Evolutionary conservation across 192 early-diverging fungal species (phyloP).

Genomic region (Coemansia asiatica): DNA sequence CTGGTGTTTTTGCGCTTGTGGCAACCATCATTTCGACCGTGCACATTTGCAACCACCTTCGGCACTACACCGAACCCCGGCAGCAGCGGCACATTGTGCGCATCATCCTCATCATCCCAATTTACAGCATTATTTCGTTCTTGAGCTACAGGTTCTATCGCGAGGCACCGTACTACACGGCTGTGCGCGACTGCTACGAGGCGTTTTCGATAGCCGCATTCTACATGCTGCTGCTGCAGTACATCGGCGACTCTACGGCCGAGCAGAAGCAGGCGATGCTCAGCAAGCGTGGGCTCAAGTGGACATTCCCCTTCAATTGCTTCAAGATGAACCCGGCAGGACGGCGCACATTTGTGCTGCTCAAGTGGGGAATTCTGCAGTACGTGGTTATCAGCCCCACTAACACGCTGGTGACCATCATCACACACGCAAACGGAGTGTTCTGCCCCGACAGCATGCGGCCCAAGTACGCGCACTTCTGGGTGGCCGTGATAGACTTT

Average conservation of each 20-base stretch:
- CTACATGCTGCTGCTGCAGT: slow-evolving; percentile 69
- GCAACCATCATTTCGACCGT: slow-evolving; percentile 56
- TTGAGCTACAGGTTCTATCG: slow-evolving; percentile 71
- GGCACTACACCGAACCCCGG: slow-evolving; percentile 62
- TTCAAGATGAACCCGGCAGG: slow-evolving; percentile 59
- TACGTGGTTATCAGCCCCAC: slow-evolving; percentile 67
- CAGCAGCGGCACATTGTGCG: slow-evolving; percentile 79
- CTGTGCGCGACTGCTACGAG: slow-evolving; percentile 74
- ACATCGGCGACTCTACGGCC: slow-evolving; percentile 59
- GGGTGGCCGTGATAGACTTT: slow-evolving; percentile 64
- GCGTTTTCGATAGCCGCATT: slow-evolving; percentile 72
- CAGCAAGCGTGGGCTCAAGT: slow-evolving; percentile 51
- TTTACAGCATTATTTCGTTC: slow-evolving; percentile 69
- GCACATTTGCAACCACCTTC: slow-evolving; percentile 57
- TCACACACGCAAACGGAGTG: slow-evolving; percentile 60
- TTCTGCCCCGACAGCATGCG: slow-evolving; percentile 65
- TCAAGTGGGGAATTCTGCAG: slow-evolving; percentile 70
- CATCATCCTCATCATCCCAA: slow-evolving; percentile 71
- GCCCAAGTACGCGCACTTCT: slow-evolving; percentile 66
- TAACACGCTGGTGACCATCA: slow-evolving; percentile 61
- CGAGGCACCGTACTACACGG: slow-evolving; percentile 66
- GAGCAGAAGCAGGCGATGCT: slow-evolving; percentile 53
- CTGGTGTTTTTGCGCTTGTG: slow-evolving; percentile 56
- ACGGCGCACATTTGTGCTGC: slow-evolving; percentile 56
- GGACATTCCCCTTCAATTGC: slow-evolving; percentile 66